Evolutionary conservation across 129 eudicot genomes (phyloP), one percentile per base, ranked within the genome.

Genomic region (Saussurea involucrata): DNA sequence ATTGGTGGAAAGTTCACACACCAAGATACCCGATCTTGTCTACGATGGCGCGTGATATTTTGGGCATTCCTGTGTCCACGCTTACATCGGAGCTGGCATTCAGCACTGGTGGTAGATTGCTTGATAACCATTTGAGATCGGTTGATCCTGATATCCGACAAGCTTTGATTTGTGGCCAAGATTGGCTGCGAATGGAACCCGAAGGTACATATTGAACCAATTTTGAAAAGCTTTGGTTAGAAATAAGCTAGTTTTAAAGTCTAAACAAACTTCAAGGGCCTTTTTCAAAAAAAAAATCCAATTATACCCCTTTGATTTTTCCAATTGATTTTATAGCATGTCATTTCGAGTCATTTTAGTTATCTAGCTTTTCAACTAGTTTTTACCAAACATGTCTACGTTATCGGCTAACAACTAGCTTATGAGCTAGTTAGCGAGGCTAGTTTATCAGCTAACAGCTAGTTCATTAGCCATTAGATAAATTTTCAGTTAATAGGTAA

Each of bases 1-100:
- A 88, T 85, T 95, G 99, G 97, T 92, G 97, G 97, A 95, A 89
- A 81, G 99, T 95, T 63, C 99, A 95, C 68, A 95, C 94, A 0
- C 95, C 99, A 1, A 90, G 97, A 86, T 95, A 92, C 74, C 99
- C 99, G 20, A 84, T 92, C 58, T 85, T 95, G 71, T 95, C 97
- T 46, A 85, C 83, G 96, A 95, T 89, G 90, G 97, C 97, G 4
- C 90, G 87, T 13, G 97, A 95, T 82, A 71, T 95, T 66, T 80
- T 95, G 85, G 85, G 88, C 13, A 81, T 95, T 73, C 96, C 96
- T 1, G 79, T 92, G 77, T 92, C 97, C 6, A 95, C 91, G 61
- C 87, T 92, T 70, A 82, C 88, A 25, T 75, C 78, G 1, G 99
- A 92, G 68, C 71, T 88, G 84, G 92, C 92, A n/a, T 92, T 91